Base-by-base conservation (phyloP, 768 basidiomycete genomes). In the Boletus rubropictus region DNA sequence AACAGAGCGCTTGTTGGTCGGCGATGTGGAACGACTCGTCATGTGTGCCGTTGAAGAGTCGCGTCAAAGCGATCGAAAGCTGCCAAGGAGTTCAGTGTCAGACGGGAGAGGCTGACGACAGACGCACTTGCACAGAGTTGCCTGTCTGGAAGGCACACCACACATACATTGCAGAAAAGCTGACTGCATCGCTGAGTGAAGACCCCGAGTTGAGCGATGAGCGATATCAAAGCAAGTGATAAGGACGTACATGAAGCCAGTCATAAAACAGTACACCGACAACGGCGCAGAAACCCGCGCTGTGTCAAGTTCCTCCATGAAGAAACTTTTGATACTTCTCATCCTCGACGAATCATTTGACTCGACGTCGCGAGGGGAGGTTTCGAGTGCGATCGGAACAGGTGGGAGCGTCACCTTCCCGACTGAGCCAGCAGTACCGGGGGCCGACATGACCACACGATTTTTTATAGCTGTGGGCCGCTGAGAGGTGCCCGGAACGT, bases 101-200 rank as follows among this genome's bases (percentile, higher is more conserved):
- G 27, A 9, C 0, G 12, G 15, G 7, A 8, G 35, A 9, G 6
- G 0, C 1, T 1, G 17, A 27, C 7, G 22, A 3, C 4, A 4
- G 8, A 39, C 57, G 21, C 56, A 83, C 82, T 71, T 85, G 82
- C 9, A 79, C 73, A 53, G 80, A 79, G 60, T 87, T 87, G 42
- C 85, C 87, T 0, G 87, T 89, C 65, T 90, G 88, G 65, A 89
- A 90, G 12, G 83, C 87, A 63, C 83, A 86, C 86, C 89, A 91
- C 11, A 90, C 79, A 63, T 81, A 90, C 39, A 88, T 71, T 2
- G 89, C 84, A 36, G 85, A 80, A 69, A 90, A 90, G 3, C 79
- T 81, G 24, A 89, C 71, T 2, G 78, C 77, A 57, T 86, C 83
- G 12, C 86, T 89, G 51, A 20, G 11, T 21, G 2, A n/a, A n/a